phyloP scores from a whole-genome alignment of 352 stramenopile genomes.

The Phytophthora pinifolia region DNA sequence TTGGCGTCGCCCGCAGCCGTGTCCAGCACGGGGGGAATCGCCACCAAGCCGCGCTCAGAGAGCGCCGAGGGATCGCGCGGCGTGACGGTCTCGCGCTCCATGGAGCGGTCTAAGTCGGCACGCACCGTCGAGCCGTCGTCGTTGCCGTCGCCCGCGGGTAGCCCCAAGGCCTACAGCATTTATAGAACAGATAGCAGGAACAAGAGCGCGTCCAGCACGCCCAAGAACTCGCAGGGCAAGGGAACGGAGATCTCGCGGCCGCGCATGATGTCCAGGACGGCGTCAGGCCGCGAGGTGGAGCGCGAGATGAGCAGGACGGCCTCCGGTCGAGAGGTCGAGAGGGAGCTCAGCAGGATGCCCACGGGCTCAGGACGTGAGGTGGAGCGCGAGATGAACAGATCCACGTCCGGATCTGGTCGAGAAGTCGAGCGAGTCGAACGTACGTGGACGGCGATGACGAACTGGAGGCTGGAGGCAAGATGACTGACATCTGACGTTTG shows the following conservation, averaged over 20 bases:
- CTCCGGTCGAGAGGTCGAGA: conserved; percentile 40
- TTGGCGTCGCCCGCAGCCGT: conserved; percentile 71
- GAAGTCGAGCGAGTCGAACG: conserved; percentile 41
- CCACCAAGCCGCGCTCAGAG: conserved; percentile 25
- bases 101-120: conserved; percentile 59
- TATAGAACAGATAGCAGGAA: conserved; percentile 66
- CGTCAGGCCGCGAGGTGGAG: conserved; percentile 44
- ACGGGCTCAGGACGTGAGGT: conserved; percentile 44
- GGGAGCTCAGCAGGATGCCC: conserved; percentile 52
- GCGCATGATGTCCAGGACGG: conserved; percentile 65
- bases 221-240: conserved; percentile 47
- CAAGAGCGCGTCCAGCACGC: conserved; percentile 31
- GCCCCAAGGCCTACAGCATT: conserved; percentile 47
- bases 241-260: conserved; percentile 79
- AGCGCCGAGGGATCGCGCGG: conserved; percentile 49
- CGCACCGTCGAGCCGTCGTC: conserved; percentile 44
- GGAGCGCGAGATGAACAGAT: conserved; percentile 33
- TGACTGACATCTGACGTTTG: too few species aligned
- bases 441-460: conserved; percentile 13
- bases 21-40: conserved; percentile 34
- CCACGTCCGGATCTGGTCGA: conserved; percentile 25
- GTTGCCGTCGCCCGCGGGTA: conserved; percentile 31
- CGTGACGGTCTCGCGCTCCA: conserved; percentile 54
- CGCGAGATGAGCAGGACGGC: conserved; percentile 25
- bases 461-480: not conserved